A percentile compares a stretch with the other conserved stretches of the same genome.
phyloP scores from a whole-genome alignment of 768 basidiomycete genomes.

The Termitomyces bulborhizus region DNA sequence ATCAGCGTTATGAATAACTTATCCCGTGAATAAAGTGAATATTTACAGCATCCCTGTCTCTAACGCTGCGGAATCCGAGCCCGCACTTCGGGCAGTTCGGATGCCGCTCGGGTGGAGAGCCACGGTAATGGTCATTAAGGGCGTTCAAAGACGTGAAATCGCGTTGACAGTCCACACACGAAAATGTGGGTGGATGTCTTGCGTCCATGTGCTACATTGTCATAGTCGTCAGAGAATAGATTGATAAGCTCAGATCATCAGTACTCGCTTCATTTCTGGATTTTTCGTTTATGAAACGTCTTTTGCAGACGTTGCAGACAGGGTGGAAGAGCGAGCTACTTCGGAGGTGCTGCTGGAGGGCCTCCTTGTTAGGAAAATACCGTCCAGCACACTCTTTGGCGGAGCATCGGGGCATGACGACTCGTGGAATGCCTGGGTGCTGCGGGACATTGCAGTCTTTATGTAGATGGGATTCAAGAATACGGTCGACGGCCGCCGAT shows the following conservation, averaged over 20 bases:
- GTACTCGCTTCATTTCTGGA: constrained; percentile 5
- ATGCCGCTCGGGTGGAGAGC: constrained; percentile 3
- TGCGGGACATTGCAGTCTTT: neutral
- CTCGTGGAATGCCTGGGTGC: too few relatives aligned
- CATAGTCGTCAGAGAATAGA: neutral
- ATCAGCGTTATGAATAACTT: neutral
- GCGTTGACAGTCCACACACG: neutral
- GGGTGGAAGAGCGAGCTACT: constrained; percentile 2
- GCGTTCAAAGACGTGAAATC: neutral
- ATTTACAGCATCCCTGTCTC: neutral
- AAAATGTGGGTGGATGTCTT: constrained; percentile 2
- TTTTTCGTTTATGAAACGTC: constrained; percentile 5
- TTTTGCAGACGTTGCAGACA: constrained; percentile 2
- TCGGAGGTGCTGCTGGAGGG: constrained; percentile 9
- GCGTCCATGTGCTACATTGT: constrained; percentile 1
- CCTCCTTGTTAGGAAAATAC: constrained; percentile 6
- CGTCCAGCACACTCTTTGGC: constrained; percentile 4
- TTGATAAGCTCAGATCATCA: too few relatives aligned
- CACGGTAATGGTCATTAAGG: constrained; percentile 7
- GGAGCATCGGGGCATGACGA: constrained; percentile 9
- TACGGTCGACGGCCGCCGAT: neutral
- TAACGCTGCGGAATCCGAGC: constrained; percentile 1
- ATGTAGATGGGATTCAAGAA: neutral
- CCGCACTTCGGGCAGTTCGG: constrained; percentile 8
- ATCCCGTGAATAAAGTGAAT: neutral